phyloP scores from a whole-genome alignment of 768 basidiomycete genomes.

The Lentinula sp. region DNA sequence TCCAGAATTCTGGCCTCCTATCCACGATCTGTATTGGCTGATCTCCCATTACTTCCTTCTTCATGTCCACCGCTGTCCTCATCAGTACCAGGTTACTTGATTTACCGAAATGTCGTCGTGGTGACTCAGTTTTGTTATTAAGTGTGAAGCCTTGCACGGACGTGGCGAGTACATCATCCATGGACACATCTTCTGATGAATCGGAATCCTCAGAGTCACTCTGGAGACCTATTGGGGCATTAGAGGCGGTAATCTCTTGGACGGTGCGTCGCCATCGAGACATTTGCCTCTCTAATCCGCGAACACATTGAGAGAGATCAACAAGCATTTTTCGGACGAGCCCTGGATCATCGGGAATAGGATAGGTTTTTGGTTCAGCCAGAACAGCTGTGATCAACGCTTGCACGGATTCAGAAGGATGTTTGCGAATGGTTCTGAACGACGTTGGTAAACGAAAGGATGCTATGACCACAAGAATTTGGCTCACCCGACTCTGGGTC shows the following conservation, averaged over 20 bases:
- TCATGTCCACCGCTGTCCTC: constrained; percentile 31
- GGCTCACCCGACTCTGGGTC: constrained; percentile 1
- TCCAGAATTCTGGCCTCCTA: constrained; percentile 12
- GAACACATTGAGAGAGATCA: neutral
- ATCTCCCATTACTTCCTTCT: constrained; percentile 28
- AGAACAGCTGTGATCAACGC: neutral
- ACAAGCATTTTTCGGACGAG: constrained; percentile 1
- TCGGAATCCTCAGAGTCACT: neutral
- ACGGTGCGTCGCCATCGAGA: constrained; percentile 3
- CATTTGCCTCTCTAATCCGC: constrained; percentile 1
- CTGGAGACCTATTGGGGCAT: neutral
- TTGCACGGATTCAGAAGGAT: constrained; percentile 5
- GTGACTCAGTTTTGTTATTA: neutral
- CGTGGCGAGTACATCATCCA: neutral
- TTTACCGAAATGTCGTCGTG: neutral
- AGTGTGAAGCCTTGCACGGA: neutral
- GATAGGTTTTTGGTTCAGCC: neutral
- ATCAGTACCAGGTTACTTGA: constrained; percentile 50
- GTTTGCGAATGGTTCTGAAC: neutral
- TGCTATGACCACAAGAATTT: neutral
- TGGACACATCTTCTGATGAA: neutral
- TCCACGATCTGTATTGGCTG: neutral
- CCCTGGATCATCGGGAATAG: neutral
- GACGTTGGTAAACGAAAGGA: neutral
- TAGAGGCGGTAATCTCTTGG: neutral